Evolutionary conservation across 1,284 basidiomycete species (phyloP).

Genomic region (Violaceomyces palustris): DNA sequence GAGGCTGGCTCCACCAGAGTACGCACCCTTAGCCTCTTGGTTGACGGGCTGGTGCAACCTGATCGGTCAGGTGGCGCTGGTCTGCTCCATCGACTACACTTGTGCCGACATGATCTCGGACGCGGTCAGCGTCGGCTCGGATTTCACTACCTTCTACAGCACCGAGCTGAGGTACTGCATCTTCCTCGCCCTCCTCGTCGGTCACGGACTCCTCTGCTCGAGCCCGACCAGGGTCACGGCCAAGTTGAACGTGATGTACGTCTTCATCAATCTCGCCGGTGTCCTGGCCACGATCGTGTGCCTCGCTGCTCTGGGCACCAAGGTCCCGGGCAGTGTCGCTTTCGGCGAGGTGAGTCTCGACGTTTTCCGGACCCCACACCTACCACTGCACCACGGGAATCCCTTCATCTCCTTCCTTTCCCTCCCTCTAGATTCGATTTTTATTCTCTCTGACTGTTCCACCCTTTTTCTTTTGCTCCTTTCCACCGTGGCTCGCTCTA

Average conservation of each 20-base stretch:
- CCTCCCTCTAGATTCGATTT: no score
- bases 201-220: conserved; percentile 66
- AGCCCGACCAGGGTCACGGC: conserved; percentile 64
- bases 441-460: no score
- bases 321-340: conserved; percentile 64
- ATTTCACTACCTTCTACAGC: conserved; percentile 1
- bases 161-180: conserved; percentile 2
- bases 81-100: conserved; percentile 70
- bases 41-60: conserved; percentile 67
- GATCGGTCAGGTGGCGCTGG: conserved; percentile 62
- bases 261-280: conserved; percentile 61
- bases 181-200: conserved; percentile 59
- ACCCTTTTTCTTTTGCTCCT: no score
- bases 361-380: no score
- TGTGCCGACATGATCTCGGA: conserved; percentile 66
- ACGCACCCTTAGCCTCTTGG: conserved; percentile 65
- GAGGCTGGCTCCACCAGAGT: conserved; percentile 62
- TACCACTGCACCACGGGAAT: no score
- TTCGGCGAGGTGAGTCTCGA: no score
- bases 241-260: conserved; percentile 65
- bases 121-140: neutral
- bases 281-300: conserved; percentile 69
- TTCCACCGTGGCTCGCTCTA: no score
- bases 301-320: conserved; percentile 59
- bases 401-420: no score